Evolutionary conservation across 129 eudicot species (phyloP), one percentile per base, ranked within the genome.

Genomic region (Saposhnikovia divaricata): DNA sequence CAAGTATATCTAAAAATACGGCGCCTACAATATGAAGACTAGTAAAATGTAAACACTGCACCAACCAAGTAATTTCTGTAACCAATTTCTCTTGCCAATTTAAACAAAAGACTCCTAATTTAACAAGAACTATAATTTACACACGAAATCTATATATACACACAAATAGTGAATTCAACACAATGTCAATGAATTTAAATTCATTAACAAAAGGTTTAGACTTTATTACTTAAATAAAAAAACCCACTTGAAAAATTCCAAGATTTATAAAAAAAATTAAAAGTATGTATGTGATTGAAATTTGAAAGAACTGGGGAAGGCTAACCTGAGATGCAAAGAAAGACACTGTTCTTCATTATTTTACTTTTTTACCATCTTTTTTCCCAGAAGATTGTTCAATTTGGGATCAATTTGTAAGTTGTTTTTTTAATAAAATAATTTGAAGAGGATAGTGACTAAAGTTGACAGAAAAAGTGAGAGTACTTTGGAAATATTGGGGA

Each of bases 11-110:
- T 8, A 8, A 43, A 43, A 73, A 21, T 43, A 43, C 47, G 77
- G 50, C 77, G 53, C 51, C 77, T 12, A 21, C 53, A 73, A 15
- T 11, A 43, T 0, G 57, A 74, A 74, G 77, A 74, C 53, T 13
- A 44, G 77, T 72, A 72, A 43, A 44, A 74, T 14, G 77, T 74
- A 74, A 74, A 74, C 38, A 28, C 77, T 43, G 48, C 77, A 44
- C 23, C 55, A 28, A 44, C 77, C 6, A 1, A n/a, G 77, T 25
- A 74, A 44, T 44, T 74, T 74, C 77, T 74, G 39, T 74, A 71
- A 44, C 28, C 21, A 74, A 73, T 1, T 73, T 43, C 34, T 44
- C 34, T 44, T 11, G 46, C 73, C 66, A 59, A 15, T 23, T 9
- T 9, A 27, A 4, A 44, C 31, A 57, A 61, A 53, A 61, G 34